Percentiles rank a stretch among this genome's conserved stretches.
Conservation (phyloP, 140 eudicot species). For the Flaveria floridana region DNA sequence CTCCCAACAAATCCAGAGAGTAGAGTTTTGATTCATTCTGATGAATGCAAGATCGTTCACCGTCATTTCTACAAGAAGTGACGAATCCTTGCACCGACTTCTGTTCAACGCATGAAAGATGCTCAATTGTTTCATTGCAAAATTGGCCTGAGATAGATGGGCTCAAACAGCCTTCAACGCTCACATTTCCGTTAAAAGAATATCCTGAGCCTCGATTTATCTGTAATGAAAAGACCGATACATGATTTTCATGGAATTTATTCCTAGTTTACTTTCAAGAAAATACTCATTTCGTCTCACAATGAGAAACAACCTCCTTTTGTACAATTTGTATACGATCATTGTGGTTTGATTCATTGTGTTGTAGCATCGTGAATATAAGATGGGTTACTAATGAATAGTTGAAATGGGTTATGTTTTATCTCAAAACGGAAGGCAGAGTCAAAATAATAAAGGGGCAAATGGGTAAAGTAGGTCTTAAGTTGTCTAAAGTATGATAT, state of each 20-base stretch:
- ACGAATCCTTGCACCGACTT: constrained; percentile 20
- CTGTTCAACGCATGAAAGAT: constrained; percentile 41
- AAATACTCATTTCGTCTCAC: not conserved
- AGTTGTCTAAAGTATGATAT: not conserved
- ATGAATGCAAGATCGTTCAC: constrained; percentile 31
- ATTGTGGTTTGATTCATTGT: not conserved
- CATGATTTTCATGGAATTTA: constrained; percentile 13
- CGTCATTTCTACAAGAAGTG: constrained; percentile 38
- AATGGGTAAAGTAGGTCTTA: not conserved
- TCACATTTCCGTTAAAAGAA: constrained; percentile 40
- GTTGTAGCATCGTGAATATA: not conserved
- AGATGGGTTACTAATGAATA: not conserved
- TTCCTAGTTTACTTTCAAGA: not conserved
- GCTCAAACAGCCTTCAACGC: constrained; percentile 38
- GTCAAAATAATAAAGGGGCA: not conserved
- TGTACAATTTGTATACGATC: not conserved
- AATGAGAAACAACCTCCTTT: constrained; percentile 11
- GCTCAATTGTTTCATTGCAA: constrained; percentile 43
- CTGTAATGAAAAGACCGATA: constrained; percentile 28
- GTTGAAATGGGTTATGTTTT: not conserved
- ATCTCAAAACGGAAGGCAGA: not conserved
- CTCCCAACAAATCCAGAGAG: constrained; percentile 38
- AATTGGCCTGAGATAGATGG: constrained; percentile 34
- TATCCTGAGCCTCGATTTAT: constrained; percentile 50
- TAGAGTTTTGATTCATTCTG: constrained; percentile 36